Conservation (phyloP, 305 asterid genomes). For the Solanum hybrid region DNA sequence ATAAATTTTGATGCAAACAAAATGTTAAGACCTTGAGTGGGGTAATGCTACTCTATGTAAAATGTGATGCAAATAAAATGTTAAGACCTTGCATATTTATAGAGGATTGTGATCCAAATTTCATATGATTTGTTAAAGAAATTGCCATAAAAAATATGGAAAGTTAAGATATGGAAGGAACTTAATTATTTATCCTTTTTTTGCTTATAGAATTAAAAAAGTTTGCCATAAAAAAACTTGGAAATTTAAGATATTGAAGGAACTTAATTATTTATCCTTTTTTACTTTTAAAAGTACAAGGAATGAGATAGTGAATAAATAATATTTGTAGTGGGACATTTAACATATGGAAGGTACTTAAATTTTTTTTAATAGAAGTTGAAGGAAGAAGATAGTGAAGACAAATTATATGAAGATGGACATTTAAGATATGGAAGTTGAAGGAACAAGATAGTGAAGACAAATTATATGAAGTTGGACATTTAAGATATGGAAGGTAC, state of each 20-base stretch:
- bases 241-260: neutral
- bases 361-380: neutral
- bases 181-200: neutral
- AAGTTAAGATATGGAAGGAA: neutral
- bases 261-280: neutral
- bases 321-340: neutral
- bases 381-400: neutral
- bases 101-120: neutral
- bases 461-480: too few relatives aligned
- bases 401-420: neutral
- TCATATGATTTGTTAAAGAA: neutral
- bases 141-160: neutral
- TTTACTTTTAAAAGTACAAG: neutral
- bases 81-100: neutral
- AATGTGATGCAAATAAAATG: neutral
- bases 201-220: neutral
- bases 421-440: neutral
- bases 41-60: neutral
- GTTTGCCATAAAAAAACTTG: neutral
- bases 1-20: neutral
- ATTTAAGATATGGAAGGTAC: neutral
- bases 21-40: neutral
- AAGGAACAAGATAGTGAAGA: too few relatives aligned
- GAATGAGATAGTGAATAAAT: neutral
- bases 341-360: neutral